Conservation (phyloP, 345 rosid species). For the Hevea brasiliensis region DNA sequence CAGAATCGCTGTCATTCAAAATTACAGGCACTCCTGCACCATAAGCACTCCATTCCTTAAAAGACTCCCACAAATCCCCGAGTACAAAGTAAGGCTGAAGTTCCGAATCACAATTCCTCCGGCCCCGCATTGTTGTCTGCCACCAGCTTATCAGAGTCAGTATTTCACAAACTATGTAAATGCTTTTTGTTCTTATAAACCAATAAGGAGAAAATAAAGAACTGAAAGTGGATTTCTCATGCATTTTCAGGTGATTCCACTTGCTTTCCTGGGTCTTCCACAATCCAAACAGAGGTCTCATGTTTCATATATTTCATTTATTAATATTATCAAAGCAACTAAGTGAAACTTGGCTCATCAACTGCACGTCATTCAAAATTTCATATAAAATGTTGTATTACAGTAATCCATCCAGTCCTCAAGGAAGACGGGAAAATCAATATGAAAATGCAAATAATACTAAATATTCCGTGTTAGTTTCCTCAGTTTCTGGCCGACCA, state of each 20-base stretch:
- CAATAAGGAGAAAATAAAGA: background rate
- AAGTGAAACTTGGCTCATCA: background rate
- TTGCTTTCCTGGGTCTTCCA: background rate
- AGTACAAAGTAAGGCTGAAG: constrained; percentile 27
- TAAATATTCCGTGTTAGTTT: background rate
- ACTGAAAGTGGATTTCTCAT: background rate
- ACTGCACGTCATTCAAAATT: background rate
- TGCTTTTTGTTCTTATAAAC: background rate
- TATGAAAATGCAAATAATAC: background rate
- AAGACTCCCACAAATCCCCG: constrained; percentile 48
- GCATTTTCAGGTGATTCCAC: background rate
- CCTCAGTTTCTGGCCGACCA: background rate
- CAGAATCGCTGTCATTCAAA: constrained; percentile 34
- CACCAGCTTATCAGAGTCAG: background rate
- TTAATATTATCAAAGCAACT: background rate
- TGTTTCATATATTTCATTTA: background rate
- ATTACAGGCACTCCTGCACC: constrained; percentile 48
- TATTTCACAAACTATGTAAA: background rate
- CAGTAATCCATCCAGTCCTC: background rate
- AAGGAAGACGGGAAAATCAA: background rate
- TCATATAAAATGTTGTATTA: background rate
- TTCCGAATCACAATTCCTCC: constrained; percentile 39
- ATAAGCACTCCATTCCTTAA: constrained; percentile 52
- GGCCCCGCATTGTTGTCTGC: constrained; percentile 46
- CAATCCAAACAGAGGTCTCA: background rate